These are phyloP conservation scores for Trichomonas vaginalis DNA, from an alignment of 208 protist species.

Conservation along the genomic window DNA sequence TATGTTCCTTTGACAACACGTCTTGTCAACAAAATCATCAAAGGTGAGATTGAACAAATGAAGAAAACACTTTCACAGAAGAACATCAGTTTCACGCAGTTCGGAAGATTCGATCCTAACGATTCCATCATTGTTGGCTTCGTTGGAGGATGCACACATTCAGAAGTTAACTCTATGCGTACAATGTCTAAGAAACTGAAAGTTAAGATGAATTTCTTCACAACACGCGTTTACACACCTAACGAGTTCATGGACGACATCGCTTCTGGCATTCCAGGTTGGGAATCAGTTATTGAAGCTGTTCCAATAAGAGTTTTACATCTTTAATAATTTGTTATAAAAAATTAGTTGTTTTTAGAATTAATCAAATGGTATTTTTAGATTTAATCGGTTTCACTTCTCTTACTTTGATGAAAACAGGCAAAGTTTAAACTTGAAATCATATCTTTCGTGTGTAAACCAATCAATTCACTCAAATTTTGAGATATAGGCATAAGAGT, in stretches of 20 bases:
- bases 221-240: background rate
- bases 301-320: background rate
- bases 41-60: background rate
- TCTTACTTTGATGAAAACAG: too few relatives aligned
- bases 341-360: background rate
- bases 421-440: too few relatives aligned
- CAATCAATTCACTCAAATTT: too few relatives aligned
- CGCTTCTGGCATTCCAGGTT: background rate
- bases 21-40: background rate
- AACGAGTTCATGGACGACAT: background rate
- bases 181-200: background rate
- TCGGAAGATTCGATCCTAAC: background rate
- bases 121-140: background rate
- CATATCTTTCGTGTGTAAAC: too few relatives aligned
- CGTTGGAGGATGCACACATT: background rate
- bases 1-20: background rate
- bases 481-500: too few relatives aligned
- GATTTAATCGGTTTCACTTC: too few relatives aligned
- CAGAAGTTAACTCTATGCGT: background rate
- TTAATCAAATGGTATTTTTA: too few relatives aligned
- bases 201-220: background rate
- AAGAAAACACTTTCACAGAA: background rate
- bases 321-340: background rate
- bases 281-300: background rate
- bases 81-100: background rate